Conservation (phyloP, 345 rosid genomes). For the Brassica juncea region DNA sequence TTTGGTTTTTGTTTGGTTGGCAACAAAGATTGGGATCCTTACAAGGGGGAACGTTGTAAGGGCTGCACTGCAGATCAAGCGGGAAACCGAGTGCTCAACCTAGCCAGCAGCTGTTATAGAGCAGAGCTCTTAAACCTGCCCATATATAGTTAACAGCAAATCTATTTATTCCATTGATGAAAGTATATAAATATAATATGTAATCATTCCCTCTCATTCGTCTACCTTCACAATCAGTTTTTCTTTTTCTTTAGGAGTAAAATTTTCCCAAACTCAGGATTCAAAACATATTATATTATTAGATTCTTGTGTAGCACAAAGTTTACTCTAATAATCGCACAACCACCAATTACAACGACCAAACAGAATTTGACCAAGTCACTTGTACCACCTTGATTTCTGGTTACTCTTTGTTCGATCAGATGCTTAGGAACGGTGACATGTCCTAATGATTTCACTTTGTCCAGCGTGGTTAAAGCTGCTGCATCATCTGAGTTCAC, state of each 20-base stretch:
- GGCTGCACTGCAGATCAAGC: conserved; percentile 72
- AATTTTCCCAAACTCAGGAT: not conserved
- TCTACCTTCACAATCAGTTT: not conserved
- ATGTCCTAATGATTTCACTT: conserved; percentile 55
- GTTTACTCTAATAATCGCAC: not conserved
- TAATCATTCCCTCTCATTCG: not conserved
- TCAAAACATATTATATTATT: conserved; percentile 3
- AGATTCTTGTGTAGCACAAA: not conserved
- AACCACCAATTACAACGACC: not conserved
- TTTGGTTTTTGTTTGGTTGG: conserved; percentile 21
- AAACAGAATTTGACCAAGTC: not conserved
- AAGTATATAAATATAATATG: conserved; percentile 24
- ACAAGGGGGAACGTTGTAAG: conserved; percentile 76
- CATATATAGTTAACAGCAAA: conserved; percentile 31
- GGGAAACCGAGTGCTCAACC: conserved; percentile 41
- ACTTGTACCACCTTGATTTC: not conserved
- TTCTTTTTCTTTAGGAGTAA: not conserved
- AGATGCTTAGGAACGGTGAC: conserved; percentile 47
- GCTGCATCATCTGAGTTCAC: conserved; percentile 50
- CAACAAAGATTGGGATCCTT: conserved; percentile 71
- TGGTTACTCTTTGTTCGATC: conserved; percentile 31
- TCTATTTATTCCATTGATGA: conserved; percentile 32
- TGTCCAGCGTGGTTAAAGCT: conserved; percentile 64
- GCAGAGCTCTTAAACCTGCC: conserved; percentile 23
- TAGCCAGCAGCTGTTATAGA: conserved; percentile 23